Evolutionary conservation across 164 flowering plant genomes (phyloP).

Genomic region (Houttuynia cordata): DNA sequence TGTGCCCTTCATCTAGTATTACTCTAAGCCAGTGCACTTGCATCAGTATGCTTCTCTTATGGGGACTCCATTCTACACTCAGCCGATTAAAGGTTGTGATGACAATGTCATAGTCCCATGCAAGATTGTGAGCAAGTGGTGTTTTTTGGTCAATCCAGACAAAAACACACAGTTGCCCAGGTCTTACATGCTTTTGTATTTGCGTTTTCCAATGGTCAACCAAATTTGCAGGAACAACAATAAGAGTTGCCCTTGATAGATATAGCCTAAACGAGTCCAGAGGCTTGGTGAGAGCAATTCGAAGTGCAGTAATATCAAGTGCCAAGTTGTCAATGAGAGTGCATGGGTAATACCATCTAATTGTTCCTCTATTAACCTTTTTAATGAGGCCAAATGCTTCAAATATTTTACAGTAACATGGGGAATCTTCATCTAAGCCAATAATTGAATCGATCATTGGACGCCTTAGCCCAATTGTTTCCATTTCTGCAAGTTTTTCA

Average conservation of each 20-base stretch:
- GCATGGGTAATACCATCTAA: conserved; percentile 68
- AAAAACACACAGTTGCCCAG: conserved; percentile 58
- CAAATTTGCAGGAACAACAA: conserved; percentile 89
- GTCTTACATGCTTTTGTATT: conserved; percentile 65
- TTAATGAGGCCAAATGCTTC: conserved; percentile 71
- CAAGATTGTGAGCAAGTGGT: conserved; percentile 66
- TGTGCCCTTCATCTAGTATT: conserved; percentile 94
- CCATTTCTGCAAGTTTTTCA: conserved; percentile 62
- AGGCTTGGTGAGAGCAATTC: conserved; percentile 69
- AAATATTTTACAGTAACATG: conserved; percentile 53
- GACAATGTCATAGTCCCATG: conserved; percentile 95
- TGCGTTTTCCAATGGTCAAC: conserved; percentile 92
- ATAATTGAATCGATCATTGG: conserved; percentile 31
- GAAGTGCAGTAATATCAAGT: conserved; percentile 71
- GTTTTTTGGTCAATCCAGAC: conserved; percentile 66
- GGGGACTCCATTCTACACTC: conserved; percentile 86
- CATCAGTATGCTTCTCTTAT: conserved; percentile 59
- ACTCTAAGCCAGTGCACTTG: conserved; percentile 95
- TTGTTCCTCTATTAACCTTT: conserved; percentile 37
- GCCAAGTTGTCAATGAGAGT: conserved; percentile 36
- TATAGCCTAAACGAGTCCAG: conserved; percentile 60
- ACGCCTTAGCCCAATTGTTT: conserved; percentile 53
- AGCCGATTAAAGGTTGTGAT: conserved; percentile 85
- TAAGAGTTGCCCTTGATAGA: conserved; percentile 77
- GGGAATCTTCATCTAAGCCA: conserved; percentile 22